phyloP scores from a whole-genome alignment of 2,329 filamentous ascomycete genomes.

The Alternaria novae-zelandiae region DNA sequence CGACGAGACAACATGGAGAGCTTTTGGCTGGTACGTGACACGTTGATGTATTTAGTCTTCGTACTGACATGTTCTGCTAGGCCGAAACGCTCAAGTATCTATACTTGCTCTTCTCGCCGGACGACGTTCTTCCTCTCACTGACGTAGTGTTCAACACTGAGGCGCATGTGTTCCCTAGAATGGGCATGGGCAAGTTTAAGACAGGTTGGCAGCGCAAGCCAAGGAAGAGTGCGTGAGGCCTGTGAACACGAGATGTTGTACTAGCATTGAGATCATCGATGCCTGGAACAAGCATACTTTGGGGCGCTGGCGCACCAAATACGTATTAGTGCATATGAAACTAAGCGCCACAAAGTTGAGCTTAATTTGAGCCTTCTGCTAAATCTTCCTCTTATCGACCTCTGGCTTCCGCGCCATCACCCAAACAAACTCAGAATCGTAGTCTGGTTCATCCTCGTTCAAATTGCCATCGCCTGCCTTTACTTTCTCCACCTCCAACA shows the following conservation, averaged over 20 bases:
- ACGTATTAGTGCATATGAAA: background rate
- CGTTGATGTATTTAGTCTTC: background rate
- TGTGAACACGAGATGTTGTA: background rate
- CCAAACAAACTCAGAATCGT: conserved; percentile 20
- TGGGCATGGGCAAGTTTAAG: background rate
- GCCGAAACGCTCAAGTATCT: background rate
- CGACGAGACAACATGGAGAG: background rate
- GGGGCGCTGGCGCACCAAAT: background rate
- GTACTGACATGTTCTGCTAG: background rate
- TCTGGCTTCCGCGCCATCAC: conserved; percentile 14
- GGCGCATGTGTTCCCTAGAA: background rate
- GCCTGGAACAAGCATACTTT: background rate
- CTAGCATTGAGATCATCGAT: background rate
- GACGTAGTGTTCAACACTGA: background rate
- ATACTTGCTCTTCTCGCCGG: background rate
- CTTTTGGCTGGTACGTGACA: background rate
- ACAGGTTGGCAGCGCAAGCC: background rate
- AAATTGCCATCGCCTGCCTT: conserved; percentile 20
- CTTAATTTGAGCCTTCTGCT: background rate
- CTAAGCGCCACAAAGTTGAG: background rate
- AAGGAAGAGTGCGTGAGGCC: background rate
- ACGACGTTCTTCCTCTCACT: background rate
- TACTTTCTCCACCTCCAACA: conserved; percentile 20
- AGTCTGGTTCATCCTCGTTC: conserved; percentile 24
- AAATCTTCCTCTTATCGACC: background rate